Conservation (phyloP, 2,329 filamentous ascomycete genomes). For the Aureobasidium sp. region DNA sequence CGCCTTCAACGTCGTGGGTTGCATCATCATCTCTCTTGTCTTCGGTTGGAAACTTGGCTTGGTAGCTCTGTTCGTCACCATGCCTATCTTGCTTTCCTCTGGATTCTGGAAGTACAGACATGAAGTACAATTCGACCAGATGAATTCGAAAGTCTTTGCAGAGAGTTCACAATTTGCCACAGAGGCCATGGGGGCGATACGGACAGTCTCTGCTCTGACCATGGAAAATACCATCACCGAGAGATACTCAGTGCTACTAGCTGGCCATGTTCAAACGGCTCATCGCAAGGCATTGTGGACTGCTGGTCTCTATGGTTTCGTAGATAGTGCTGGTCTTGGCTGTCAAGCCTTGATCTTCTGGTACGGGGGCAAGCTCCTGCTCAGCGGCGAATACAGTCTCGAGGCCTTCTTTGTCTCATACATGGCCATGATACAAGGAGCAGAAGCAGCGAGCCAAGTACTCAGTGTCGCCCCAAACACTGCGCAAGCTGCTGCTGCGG, state of each 20-base stretch:
- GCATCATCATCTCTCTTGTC: constrained; percentile 38
- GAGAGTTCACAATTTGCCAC: constrained; percentile 31
- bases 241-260: constrained; percentile 49
- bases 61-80: constrained; percentile 33
- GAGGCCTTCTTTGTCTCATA: constrained; percentile 44
- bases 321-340: constrained; percentile 54
- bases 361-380: constrained; percentile 30
- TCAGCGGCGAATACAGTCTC: constrained; percentile 28
- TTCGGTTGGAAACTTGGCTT: constrained; percentile 34
- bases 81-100: constrained; percentile 48
- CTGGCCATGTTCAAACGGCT: constrained; percentile 49
- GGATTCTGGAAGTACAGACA: constrained; percentile 31
- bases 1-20: constrained; percentile 40
- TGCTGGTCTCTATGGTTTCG: constrained; percentile 56
- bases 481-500: constrained; percentile 12
- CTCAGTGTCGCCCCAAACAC: constrained; percentile 45
- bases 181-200: constrained; percentile 30
- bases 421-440: neutral
- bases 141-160: constrained; percentile 37
- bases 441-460: constrained; percentile 48
- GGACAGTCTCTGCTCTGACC: constrained; percentile 53
- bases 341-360: constrained; percentile 34
- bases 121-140: constrained; percentile 45
- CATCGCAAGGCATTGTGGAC: constrained; percentile 53
- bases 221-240: constrained; percentile 56